Conservation (phyloP, 116 monocot genomes). For the Cymodocea nodosa region DNA sequence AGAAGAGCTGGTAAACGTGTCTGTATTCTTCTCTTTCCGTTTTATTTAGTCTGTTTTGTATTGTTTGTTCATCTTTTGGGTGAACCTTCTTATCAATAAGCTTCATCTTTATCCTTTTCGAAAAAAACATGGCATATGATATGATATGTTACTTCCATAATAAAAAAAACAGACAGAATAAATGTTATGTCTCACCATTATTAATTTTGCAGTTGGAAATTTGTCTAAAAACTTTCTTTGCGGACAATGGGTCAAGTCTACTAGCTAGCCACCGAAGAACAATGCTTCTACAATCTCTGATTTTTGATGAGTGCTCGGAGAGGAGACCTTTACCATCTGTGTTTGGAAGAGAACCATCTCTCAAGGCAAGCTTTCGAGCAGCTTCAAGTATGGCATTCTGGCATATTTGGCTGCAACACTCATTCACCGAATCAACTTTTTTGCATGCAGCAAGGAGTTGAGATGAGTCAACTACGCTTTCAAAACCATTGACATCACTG, state of each 20-base stretch:
- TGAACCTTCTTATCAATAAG: too few species aligned
- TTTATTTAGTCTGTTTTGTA: too few species aligned
- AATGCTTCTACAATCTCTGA: slow-evolving; percentile 70
- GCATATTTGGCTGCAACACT: slow-evolving; percentile 85
- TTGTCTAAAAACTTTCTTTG: slow-evolving; percentile 68
- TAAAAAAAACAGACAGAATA: background rate
- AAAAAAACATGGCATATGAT: too few species aligned
- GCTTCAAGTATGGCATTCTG: slow-evolving; percentile 84
- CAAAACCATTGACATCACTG: slow-evolving; percentile 47
- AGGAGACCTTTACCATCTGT: slow-evolving; percentile 12
- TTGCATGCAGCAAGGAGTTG: slow-evolving; percentile 67
- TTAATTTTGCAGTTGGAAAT: slow-evolving; percentile 95
- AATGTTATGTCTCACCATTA: slow-evolving; percentile 35
- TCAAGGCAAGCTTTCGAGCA: slow-evolving; percentile 41
- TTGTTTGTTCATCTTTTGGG: too few species aligned
- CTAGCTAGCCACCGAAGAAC: slow-evolving; percentile 89
- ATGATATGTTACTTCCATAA: too few species aligned
- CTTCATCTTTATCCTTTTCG: too few species aligned
- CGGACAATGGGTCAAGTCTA: slow-evolving; percentile 47
- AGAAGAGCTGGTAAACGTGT: too few species aligned
- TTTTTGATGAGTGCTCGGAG: slow-evolving; percentile 17
- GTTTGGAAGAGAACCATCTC: slow-evolving; percentile 34
- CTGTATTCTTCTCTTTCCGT: too few species aligned
- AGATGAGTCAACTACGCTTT: slow-evolving; percentile 71
- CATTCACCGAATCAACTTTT: slow-evolving; percentile 85